Percentiles rank a stretch among this genome's conserved stretches.
Conservation (phyloP, 306 rosid species). For the Sicyos baderoa region DNA sequence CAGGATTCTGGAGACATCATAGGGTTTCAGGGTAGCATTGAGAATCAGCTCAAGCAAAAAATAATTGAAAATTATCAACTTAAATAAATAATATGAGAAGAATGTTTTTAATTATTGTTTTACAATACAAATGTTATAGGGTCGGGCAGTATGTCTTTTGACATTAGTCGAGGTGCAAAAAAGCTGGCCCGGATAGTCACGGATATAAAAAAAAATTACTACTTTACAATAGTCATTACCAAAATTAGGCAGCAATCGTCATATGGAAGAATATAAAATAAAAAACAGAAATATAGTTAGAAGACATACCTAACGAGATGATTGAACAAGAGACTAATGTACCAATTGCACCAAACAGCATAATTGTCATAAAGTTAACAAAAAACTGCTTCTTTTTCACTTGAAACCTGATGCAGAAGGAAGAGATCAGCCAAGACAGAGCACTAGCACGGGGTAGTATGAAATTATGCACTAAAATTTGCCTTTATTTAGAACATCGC, state of each 20-base stretch:
- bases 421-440: constrained; percentile 9
- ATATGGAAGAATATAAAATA: not conserved
- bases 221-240: not conserved
- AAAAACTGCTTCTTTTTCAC: constrained; percentile 98
- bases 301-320: constrained; percentile 64
- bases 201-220: too few species aligned
- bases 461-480: not conserved
- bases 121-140: too few species aligned
- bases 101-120: not conserved
- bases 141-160: too few species aligned
- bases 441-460: not conserved
- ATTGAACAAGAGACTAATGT: constrained; percentile 65
- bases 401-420: constrained; percentile 66
- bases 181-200: too few species aligned
- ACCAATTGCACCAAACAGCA: constrained; percentile 84
- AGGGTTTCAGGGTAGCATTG: not conserved
- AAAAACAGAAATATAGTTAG: constrained; percentile 17
- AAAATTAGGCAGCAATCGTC: not conserved
- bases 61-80: not conserved
- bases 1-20: not conserved
- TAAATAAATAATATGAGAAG: not conserved
- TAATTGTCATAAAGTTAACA: constrained; percentile 68
- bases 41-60: not conserved
- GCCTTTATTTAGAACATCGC: not conserved
- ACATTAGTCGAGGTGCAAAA: too few species aligned